A percentile compares a stretch with the other conserved stretches of the same genome.
Conservation (phyloP, 2,329 filamentous ascomycete species). For the Venturia asperata region DNA sequence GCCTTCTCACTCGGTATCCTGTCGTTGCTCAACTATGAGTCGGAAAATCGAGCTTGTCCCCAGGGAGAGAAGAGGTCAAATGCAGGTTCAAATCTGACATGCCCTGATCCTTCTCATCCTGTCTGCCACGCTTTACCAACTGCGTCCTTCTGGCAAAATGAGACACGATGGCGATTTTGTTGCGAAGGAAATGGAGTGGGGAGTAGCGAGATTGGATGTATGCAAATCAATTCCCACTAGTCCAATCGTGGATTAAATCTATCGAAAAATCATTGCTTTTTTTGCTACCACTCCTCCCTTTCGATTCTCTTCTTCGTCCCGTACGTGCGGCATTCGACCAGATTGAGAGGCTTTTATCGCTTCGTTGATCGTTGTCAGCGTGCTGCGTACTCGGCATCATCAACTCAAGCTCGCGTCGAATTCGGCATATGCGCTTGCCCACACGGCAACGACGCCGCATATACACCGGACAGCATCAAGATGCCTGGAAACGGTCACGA, state of each 20-base stretch:
- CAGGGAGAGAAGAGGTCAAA: too few relatives aligned
- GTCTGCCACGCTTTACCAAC: too few relatives aligned
- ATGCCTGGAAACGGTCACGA: constrained; percentile 8
- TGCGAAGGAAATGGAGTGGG: not conserved
- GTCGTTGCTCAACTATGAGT: too few relatives aligned
- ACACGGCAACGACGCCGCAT: not conserved
- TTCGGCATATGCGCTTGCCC: not conserved
- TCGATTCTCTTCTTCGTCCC: not conserved
- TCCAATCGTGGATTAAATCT: not conserved
- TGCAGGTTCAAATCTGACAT: too few relatives aligned
- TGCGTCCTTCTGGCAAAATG: too few relatives aligned
- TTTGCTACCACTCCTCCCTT: not conserved
- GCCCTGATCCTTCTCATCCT: too few relatives aligned
- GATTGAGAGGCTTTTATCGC: not conserved
- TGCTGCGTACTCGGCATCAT: not conserved
- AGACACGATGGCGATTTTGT: too few relatives aligned
- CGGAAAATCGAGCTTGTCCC: too few relatives aligned
- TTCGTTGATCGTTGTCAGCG: not conserved
- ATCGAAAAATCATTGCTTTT: not conserved
- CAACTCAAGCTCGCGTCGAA: not conserved
- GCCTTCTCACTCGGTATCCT: too few relatives aligned
- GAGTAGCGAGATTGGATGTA: not conserved
- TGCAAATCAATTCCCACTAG: not conserved
- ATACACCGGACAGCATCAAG: not conserved
- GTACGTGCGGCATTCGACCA: not conserved